Evolutionary conservation across 768 basidiomycete genomes (phyloP).

Genomic region (Mycena galopus): DNA sequence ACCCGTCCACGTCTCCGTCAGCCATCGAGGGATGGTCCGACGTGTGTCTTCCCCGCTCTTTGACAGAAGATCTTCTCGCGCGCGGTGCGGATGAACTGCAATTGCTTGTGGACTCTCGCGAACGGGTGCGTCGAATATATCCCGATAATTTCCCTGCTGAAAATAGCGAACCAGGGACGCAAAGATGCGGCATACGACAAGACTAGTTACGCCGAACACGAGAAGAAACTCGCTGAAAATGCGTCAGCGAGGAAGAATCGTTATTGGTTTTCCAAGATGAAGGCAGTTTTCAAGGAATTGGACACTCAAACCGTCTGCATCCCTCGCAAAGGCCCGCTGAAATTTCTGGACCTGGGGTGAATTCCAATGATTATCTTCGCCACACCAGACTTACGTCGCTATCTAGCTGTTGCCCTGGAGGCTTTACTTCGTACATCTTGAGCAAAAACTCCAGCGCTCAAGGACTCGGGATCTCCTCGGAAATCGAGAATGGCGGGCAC

Average conservation of each 20-base stretch:
- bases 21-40: conserved; percentile 33
- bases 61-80: conserved; percentile 34
- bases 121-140: not conserved
- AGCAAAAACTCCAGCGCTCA: conserved; percentile 39
- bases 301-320: conserved; percentile 35
- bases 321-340: conserved; percentile 25
- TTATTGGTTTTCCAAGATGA: conserved; percentile 42
- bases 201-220: conserved; percentile 17
- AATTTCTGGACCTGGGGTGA: conserved; percentile 46
- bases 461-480: conserved; percentile 45
- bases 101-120: conserved; percentile 19
- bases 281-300: conserved; percentile 39
- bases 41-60: conserved; percentile 20
- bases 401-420: conserved; percentile 46
- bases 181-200: conserved; percentile 22
- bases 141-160: not conserved
- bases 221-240: conserved; percentile 35
- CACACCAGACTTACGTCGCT: not conserved
- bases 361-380: not conserved
- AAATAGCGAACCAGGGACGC: not conserved
- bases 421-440: conserved; percentile 48
- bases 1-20: conserved; percentile 34
- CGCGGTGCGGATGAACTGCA: conserved; percentile 34
- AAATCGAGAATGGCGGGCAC: conserved; percentile 42
- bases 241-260: conserved; percentile 33